Percentiles rank a stretch among this genome's conserved stretches.
These are phyloP conservation scores for Trichoderma atrobrunneum DNA, from an alignment of 2,329 filamentous ascomycete genomes.

Conservation along the genomic window DNA sequence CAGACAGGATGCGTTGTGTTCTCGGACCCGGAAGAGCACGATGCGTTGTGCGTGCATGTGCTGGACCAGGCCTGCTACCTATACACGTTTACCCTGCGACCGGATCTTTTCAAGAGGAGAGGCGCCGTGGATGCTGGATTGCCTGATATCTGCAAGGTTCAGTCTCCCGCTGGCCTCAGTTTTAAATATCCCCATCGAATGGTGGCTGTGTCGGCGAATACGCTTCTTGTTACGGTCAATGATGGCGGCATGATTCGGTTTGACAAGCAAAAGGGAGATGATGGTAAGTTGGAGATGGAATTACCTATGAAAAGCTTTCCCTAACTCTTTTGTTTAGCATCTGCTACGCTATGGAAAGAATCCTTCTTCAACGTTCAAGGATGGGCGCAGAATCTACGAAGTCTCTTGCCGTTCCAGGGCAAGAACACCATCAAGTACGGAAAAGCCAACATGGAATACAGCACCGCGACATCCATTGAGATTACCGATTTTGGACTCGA, in stretches of 20 bases:
- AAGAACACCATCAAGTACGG: constrained; percentile 63
- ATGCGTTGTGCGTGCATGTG: constrained; percentile 75
- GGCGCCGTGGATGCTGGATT: constrained; percentile 69
- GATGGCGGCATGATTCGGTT: constrained; percentile 74
- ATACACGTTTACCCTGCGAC: constrained; percentile 78
- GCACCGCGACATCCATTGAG: constrained; percentile 63
- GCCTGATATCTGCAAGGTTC: constrained; percentile 73
- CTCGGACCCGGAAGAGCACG: constrained; percentile 73
- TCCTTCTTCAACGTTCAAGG: constrained; percentile 70
- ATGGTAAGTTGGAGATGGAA: constrained; percentile 39
- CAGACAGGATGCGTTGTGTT: constrained; percentile 77
- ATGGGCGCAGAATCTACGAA: constrained; percentile 66
- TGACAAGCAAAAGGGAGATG: constrained; percentile 53
- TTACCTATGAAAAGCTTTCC: neutral
- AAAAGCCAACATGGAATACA: constrained; percentile 63
- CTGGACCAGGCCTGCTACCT: constrained; percentile 76
- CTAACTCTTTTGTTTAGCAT: constrained; percentile 24
- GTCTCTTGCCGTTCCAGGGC: constrained; percentile 64
- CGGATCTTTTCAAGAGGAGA: constrained; percentile 74
- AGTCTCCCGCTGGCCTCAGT: constrained; percentile 67
- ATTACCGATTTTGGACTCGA: constrained; percentile 51
- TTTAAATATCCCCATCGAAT: constrained; percentile 81
- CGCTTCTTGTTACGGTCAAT: constrained; percentile 76
- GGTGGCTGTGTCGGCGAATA: constrained; percentile 67
- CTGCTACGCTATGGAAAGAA: constrained; percentile 59